These are phyloP conservation scores for Talaromyces sp. DNA, from an alignment of 2,329 filamentous ascomycete species.

Conservation along the genomic window DNA sequence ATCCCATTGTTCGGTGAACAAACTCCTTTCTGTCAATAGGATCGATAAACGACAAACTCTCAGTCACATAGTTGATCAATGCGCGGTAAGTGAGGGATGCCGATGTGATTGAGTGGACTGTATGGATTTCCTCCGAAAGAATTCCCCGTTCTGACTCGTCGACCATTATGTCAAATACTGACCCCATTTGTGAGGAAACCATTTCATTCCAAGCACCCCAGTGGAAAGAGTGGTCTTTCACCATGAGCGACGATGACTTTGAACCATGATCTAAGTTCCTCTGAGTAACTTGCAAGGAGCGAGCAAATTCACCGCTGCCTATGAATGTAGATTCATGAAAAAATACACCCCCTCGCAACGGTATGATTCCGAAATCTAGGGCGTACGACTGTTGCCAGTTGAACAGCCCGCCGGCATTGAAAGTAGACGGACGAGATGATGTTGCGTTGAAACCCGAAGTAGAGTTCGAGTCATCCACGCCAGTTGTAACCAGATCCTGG, in stretches of 20 bases:
- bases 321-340: conserved; percentile 61
- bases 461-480: conserved; percentile 16
- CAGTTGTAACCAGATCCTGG: conserved; percentile 30
- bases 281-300: conserved; percentile 44
- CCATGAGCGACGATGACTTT: conserved; percentile 43
- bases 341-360: conserved; percentile 55
- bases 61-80: conserved; percentile 53
- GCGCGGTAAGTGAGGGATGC: conserved; percentile 39
- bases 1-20: conserved; percentile 37
- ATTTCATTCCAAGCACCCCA: conserved; percentile 62
- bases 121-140: background rate
- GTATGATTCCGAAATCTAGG: conserved; percentile 55
- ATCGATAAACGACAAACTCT: conserved; percentile 56
- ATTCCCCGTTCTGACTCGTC: conserved; percentile 22
- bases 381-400: conserved; percentile 55
- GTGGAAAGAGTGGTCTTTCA: conserved; percentile 37
- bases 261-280: conserved; percentile 49
- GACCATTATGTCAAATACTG: conserved; percentile 38
- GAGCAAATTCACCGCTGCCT: conserved; percentile 58
- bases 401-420: conserved; percentile 45
- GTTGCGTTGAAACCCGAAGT: background rate
- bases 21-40: conserved; percentile 56
- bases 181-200: conserved; percentile 51
- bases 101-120: conserved; percentile 13
- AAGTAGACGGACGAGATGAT: conserved; percentile 23